phyloP scores from a whole-genome alignment of 1,284 basidiomycete species.

The Moniliophthora roreri region DNA sequence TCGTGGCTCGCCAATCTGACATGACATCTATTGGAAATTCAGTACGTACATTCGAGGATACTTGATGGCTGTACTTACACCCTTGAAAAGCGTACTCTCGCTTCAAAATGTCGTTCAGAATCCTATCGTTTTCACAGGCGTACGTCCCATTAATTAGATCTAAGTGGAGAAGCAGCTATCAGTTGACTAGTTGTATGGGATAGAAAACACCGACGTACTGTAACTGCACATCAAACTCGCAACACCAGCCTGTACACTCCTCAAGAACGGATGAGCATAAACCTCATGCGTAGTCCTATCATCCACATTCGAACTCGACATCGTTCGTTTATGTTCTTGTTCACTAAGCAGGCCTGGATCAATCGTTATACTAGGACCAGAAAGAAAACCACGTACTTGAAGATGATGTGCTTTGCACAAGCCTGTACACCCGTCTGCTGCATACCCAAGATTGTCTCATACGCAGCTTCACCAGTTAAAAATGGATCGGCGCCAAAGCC shows the following conservation, averaged over 20 bases:
- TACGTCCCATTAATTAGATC: slow-evolving; percentile 75
- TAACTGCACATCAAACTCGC: slow-evolving; percentile 80
- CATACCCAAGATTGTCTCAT: slow-evolving; percentile 76
- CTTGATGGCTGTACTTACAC: slow-evolving; percentile 39
- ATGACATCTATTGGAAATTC: slow-evolving; percentile 3
- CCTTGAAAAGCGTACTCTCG: slow-evolving; percentile 81
- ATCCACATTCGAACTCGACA: slow-evolving; percentile 14
- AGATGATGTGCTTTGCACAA: slow-evolving; percentile 77
- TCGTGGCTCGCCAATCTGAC: slow-evolving; percentile 20
- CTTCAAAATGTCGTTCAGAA: slow-evolving; percentile 79
- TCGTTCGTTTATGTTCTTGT: slow-evolving; percentile 15
- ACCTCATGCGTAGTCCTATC: slow-evolving; percentile 19
- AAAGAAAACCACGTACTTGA: slow-evolving; percentile 6
- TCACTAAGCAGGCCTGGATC: slow-evolving; percentile 5
- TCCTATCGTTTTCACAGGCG: slow-evolving; percentile 76
- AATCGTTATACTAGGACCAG: neutral
- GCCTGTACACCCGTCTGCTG: slow-evolving; percentile 75
- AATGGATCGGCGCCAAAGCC: slow-evolving; percentile 66
- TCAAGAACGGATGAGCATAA: slow-evolving; percentile 18
- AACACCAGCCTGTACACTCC: slow-evolving; percentile 52
- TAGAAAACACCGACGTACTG: slow-evolving; percentile 33
- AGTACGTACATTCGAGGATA: neutral
- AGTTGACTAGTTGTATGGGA: neutral
- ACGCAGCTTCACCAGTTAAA: slow-evolving; percentile 71
- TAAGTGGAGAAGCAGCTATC: slow-evolving; percentile 26